Base-by-base conservation (phyloP, 2,329 filamentous ascomycete species). In the Sporothrix luriei region DNA sequence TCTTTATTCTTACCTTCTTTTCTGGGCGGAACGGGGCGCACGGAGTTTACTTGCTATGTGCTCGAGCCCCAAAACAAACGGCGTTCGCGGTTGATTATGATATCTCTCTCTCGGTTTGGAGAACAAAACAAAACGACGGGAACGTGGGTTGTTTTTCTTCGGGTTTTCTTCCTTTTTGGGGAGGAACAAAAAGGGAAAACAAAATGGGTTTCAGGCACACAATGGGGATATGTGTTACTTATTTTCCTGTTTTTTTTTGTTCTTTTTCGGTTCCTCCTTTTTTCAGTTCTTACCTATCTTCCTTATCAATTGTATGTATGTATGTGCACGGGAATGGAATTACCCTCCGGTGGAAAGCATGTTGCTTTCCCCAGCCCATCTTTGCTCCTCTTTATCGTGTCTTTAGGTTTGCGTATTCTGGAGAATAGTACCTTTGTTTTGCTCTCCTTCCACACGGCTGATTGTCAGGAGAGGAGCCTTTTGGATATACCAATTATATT, bases 1-100 rank as follows among this genome's bases (percentile, higher is more conserved):
- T 49, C 57, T n/a, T 55, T 51, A 4, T 54, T 29, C 33, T 48
- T 69, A 21, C 10, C 46, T 16, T 33, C 26, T 62, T 4, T 66
- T 67, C 49, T 59, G n/a, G 26, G n/a, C 24, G 46, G 38, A 38
- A 33, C 16, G 19, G 49, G 59, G 51, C 59, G 21, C 46, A 19
- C 38, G 38, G 55, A 38, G 38, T 46, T 24, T 62, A 24, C 19
- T 16, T 62, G 38, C 24, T n/a, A 62, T 26, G 4, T 5, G 10
- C 38, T 38, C 57, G 14, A 21, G 19, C 21, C 40, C 40, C n/a
- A 65, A 24, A 54, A 57, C 52, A 62, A 64, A 48, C 54, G 57
- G 43, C 51, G 65, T 65, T 68, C 11, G 19, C 38, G 61, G 48
- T 55, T n/a, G 40, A 43, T 65, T 70, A 62, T 62, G 57, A 46